A percentile compares a stretch with the other conserved stretches of the same genome.
These are phyloP conservation scores for Pilasporangium apinafurcum DNA, from an alignment of 352 stramenopile species.

Conservation along the genomic window DNA sequence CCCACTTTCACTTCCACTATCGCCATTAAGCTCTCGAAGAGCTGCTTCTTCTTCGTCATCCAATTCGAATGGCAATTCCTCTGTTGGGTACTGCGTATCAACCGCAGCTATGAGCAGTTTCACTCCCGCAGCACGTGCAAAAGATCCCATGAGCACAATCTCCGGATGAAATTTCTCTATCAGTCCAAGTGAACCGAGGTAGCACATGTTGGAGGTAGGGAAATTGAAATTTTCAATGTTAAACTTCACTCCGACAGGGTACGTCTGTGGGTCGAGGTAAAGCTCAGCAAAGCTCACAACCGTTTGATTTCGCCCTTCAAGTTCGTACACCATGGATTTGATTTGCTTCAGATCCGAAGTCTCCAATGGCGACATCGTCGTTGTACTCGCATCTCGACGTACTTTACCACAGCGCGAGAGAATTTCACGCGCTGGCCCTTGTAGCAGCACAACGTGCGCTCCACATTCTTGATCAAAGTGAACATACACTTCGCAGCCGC, in stretches of 20 bases:
- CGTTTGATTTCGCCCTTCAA: constrained; percentile 35
- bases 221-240: constrained; percentile 51
- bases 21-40: constrained; percentile 13
- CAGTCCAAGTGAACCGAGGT: constrained; percentile 39
- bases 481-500: constrained; percentile 44
- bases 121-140: constrained; percentile 29
- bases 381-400: constrained; percentile 10
- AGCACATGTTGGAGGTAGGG: constrained; percentile 46
- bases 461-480: constrained; percentile 48
- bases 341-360: constrained; percentile 33
- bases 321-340: constrained; percentile 33
- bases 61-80: constrained; percentile 5
- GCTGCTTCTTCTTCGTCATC: constrained; percentile 4
- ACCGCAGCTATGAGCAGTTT: constrained; percentile 22
- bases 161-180: constrained; percentile 51
- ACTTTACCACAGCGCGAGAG: constrained; percentile 41
- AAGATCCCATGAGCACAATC: constrained; percentile 37
- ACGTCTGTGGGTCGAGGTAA: constrained; percentile 31
- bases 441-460: constrained; percentile 36
- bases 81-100: constrained; percentile 6
- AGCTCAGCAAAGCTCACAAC: constrained; percentile 49
- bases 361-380: constrained; percentile 16
- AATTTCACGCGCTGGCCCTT: constrained; percentile 40
- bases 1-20: constrained; percentile 6
- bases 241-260: constrained; percentile 41